Percentiles rank a stretch among this genome's conserved stretches.
These are phyloP conservation scores for Populus davidiana DNA, from an alignment of 345 rosid species.

Conservation along the genomic window DNA sequence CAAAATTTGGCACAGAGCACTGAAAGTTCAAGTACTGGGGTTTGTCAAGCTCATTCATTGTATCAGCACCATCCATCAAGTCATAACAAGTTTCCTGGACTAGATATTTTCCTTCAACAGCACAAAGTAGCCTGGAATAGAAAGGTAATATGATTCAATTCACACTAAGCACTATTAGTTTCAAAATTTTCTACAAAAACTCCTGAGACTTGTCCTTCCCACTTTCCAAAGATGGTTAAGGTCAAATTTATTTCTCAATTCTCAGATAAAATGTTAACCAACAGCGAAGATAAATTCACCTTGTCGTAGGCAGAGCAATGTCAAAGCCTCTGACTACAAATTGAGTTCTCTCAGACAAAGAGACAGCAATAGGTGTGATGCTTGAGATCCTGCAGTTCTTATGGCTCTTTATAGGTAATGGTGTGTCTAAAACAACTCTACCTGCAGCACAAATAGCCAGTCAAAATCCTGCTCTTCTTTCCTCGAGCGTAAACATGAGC, in stretches of 20 bases:
- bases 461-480: constrained; percentile 4
- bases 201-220: background rate
- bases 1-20: constrained; percentile 55
- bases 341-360: constrained; percentile 51
- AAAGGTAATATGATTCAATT: background rate
- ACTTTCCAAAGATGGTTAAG: background rate
- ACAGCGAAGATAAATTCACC: constrained; percentile 34
- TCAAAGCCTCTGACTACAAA: constrained; percentile 78
- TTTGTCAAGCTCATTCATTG: constrained; percentile 43
- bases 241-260: background rate
- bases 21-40: constrained; percentile 58
- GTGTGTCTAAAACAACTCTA: constrained; percentile 69
- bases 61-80: constrained; percentile 39
- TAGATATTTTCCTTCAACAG: constrained; percentile 86
- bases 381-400: constrained; percentile 55
- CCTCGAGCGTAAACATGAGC: background rate
- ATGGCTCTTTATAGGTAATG: constrained; percentile 54
- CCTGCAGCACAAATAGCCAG: constrained; percentile 31
- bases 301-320: constrained; percentile 54
- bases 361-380: constrained; percentile 72
- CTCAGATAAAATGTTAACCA: background rate
- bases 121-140: constrained; percentile 73
- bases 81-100: constrained; percentile 57
- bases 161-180: background rate
- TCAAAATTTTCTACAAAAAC: background rate